These are phyloP conservation scores for Rosa multiflora DNA, from an alignment of 306 rosid species.

Conservation along the genomic window DNA sequence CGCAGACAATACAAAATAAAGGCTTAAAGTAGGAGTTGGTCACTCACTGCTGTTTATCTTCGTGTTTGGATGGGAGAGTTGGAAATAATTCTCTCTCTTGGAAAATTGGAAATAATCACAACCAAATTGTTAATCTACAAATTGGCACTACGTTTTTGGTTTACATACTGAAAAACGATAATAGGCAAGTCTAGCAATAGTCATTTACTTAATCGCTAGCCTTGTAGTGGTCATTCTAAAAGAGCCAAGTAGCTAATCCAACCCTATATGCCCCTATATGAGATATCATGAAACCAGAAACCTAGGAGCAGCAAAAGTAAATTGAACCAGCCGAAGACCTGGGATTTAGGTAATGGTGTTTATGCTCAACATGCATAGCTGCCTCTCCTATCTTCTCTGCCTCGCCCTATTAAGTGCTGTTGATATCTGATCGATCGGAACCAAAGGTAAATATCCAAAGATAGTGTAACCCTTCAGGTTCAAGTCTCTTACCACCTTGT, in stretches of 20 bases:
- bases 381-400: constrained; percentile 19
- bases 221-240: background rate
- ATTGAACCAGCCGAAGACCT: background rate
- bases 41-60: background rate
- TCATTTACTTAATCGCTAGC: background rate
- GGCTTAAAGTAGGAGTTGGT: background rate
- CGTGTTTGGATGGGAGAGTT: background rate
- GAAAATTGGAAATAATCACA: background rate
- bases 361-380: constrained; percentile 13
- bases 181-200: background rate
- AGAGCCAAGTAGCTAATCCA: background rate
- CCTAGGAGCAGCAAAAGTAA: background rate
- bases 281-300: background rate
- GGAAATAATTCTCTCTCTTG: background rate
- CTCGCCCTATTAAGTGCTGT: constrained; percentile 40
- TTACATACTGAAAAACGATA: background rate
- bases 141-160: background rate
- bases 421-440: constrained; percentile 54
- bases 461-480: constrained; percentile 45
- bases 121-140: background rate
- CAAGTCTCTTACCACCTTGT: constrained; percentile 44
- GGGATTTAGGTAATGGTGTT: constrained; percentile 17
- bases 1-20: background rate
- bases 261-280: no score
- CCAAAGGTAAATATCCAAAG: constrained; percentile 53